phyloP scores from a whole-genome alignment of 1,284 basidiomycete species.

The Fistulina hepatica region DNA sequence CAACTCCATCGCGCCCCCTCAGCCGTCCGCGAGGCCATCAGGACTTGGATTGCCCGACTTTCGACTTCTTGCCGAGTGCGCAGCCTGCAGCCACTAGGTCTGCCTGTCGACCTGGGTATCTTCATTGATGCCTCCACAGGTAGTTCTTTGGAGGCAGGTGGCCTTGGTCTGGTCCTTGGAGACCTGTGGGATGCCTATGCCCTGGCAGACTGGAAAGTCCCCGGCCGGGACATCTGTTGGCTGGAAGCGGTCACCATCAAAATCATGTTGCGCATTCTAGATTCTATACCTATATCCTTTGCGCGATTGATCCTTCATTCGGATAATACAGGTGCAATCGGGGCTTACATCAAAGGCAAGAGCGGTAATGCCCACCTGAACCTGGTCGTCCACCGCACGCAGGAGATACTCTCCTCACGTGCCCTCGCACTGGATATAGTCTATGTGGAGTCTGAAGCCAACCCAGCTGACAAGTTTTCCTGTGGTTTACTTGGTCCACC shows the following conservation, averaged over 20 bases:
- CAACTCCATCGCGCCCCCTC: too few species aligned
- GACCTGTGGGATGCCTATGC: neutral
- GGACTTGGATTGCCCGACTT: slow-evolving; percentile 19
- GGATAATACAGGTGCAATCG: slow-evolving; percentile 27
- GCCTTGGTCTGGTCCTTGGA: neutral
- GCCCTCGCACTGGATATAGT: neutral
- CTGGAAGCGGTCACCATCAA: slow-evolving; percentile 21
- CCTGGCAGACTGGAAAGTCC: slow-evolving; percentile 2
- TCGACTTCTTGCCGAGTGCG: neutral
- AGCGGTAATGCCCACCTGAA: slow-evolving; percentile 17
- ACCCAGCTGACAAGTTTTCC: neutral
- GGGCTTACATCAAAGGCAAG: slow-evolving; percentile 18
- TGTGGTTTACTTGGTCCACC: neutral
- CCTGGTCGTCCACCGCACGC: slow-evolving; percentile 5
- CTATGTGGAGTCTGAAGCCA: neutral
- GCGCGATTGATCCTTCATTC: slow-evolving; percentile 18
- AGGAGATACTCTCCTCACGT: slow-evolving; percentile 14
- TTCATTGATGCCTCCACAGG: neutral
- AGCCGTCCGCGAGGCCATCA: slow-evolving; percentile 11
- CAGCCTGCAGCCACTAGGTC: slow-evolving; percentile 5
- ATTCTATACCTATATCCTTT: slow-evolving; percentile 1
- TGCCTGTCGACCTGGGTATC: slow-evolving; percentile 9
- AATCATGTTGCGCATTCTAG: slow-evolving; percentile 14
- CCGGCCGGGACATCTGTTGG: slow-evolving; percentile 17
- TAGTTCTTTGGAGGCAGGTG: too few species aligned